Conservation (phyloP, 2,329 filamentous ascomycete genomes). For the Madurella mycetomatis region DNA sequence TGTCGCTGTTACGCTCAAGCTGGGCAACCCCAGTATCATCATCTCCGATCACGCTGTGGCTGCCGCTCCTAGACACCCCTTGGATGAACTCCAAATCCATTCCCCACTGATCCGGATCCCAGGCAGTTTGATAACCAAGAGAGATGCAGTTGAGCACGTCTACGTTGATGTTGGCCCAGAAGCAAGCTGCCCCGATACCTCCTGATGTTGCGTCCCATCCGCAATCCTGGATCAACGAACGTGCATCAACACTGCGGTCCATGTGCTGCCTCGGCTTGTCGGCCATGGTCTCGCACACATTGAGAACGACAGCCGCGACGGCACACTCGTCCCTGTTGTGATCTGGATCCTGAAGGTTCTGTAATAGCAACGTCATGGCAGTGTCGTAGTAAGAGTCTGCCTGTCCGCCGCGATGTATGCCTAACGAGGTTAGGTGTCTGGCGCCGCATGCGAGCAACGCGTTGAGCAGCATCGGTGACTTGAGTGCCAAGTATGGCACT, state of each 20-base stretch:
- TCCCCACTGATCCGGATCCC: slow-evolving; percentile 88
- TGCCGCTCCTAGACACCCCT: slow-evolving; percentile 12
- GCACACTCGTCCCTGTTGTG: slow-evolving; percentile 81
- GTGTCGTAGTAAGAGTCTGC: slow-evolving; percentile 81
- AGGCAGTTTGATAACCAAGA: slow-evolving; percentile 80
- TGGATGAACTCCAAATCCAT: slow-evolving; percentile 67
- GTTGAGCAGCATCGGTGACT: slow-evolving; percentile 83
- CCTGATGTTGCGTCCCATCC: slow-evolving; percentile 76
- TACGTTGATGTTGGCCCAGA: slow-evolving; percentile 90
- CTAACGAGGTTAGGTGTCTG: slow-evolving; percentile 70
- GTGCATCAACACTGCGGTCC: slow-evolving; percentile 82
- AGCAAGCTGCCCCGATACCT: slow-evolving; percentile 81
- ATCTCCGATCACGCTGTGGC: slow-evolving; percentile 16
- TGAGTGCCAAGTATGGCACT: slow-evolving; percentile 76
- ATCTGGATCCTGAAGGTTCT: slow-evolving; percentile 76
- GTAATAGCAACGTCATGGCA: slow-evolving; percentile 72
- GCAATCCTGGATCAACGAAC: slow-evolving; percentile 83
- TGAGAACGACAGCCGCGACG: slow-evolving; percentile 79
- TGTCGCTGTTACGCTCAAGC: slow-evolving; percentile 3
- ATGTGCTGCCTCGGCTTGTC: slow-evolving; percentile 74
- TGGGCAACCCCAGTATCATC: slow-evolving; percentile 3
- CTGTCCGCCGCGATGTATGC: slow-evolving; percentile 69
- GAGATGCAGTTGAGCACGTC: slow-evolving; percentile 85
- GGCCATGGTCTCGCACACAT: slow-evolving; percentile 91
- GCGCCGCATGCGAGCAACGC: slow-evolving; percentile 86